These are phyloP conservation scores for Aspergillus ellipticus DNA, from an alignment of 495 filamentous ascomycete genomes.

Conservation along the genomic window DNA sequence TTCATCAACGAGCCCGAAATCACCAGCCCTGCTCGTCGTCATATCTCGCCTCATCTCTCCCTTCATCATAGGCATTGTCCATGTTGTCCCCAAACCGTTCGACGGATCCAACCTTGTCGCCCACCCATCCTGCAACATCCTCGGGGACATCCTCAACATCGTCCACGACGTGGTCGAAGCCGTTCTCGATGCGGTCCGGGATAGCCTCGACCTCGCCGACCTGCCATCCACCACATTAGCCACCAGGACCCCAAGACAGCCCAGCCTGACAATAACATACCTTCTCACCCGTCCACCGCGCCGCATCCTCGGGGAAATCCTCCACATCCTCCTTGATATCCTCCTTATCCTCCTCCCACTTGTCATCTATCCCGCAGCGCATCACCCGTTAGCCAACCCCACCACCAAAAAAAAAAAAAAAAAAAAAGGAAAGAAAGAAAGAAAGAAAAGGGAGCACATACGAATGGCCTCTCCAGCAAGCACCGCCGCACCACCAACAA, in stretches of 20 bases:
- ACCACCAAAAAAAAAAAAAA: neutral
- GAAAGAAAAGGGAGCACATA: slow-evolving; percentile 24
- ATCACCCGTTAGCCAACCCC: slow-evolving; percentile 15
- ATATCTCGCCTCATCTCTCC: slow-evolving; percentile 29
- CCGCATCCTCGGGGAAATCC: slow-evolving; percentile 37
- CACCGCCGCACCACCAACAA: slow-evolving; percentile 46
- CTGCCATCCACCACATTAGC: too few relatives aligned
- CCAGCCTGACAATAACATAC: slow-evolving; percentile 16
- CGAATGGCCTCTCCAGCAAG: slow-evolving; percentile 40
- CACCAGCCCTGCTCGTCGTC: slow-evolving; percentile 22
- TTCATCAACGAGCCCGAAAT: neutral
- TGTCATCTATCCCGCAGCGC: slow-evolving; percentile 24
- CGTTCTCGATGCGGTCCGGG: slow-evolving; percentile 29
- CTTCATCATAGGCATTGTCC: slow-evolving; percentile 37
- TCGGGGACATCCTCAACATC: slow-evolving; percentile 36
- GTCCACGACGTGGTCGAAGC: slow-evolving; percentile 27
- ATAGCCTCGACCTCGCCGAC: slow-evolving; percentile 34
- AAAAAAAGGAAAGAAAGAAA: slow-evolving; percentile 5
- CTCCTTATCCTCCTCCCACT: slow-evolving; percentile 28
- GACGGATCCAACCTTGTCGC: slow-evolving; percentile 34
- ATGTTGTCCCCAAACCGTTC: slow-evolving; percentile 38
- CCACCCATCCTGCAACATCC: slow-evolving; percentile 33
- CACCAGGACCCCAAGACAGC: too few relatives aligned
- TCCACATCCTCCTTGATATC: slow-evolving; percentile 31
- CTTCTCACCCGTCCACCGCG: slow-evolving; percentile 35